Base-by-base conservation (phyloP, 768 basidiomycete species). In the Termitomyces sp. region DNA sequence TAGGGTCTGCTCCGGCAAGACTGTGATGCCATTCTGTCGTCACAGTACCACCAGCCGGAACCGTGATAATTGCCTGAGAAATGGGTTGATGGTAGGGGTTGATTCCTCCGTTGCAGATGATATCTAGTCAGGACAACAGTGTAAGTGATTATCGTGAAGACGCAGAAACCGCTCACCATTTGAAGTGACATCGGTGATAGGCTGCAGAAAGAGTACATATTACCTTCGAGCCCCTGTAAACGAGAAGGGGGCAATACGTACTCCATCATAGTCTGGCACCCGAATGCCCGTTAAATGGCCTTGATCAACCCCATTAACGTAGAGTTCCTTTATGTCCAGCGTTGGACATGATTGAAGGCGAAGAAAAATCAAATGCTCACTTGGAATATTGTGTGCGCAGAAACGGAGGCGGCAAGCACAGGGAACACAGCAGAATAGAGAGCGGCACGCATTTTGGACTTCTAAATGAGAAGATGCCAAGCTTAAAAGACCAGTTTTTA, bases 61-160 rank as follows among this genome's bases (percentile, higher is more conserved):
- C 79, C 16, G 71, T 69, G 62, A 84, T 80, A 37, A 81, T 65
- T 1, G 69, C 69, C 24, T 66, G 67, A 4, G 79, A 81, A 15
- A 81, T 65, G 9, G 80, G 81, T 56, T 72, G 69, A 51, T 75
- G 74, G 66, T 80, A 81, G 3, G 80, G 81, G 65, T 82, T 83
- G 62, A 81, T 80, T 13, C 81, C 82, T 24, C 82, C 81, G 51
- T 85, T 85, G 75, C 83, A 84, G 57, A 83, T 84, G 42, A 77
- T 54, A 62, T 78, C 65, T 64, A 29, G 28, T 20, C 8, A 8
- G 5, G 16, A 5, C 9, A 33, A 26, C 31, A 16, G 33, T 12
- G 1, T 36, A 45, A n/a, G n/a, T n/a, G 5, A 20, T 18, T 15
- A 24, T 29, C 16, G 41, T 28, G 41, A 34, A 29, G 29, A 24